Conservation (phyloP, 2,329 filamentous ascomycete genomes). For the Aaosphaeria arxii region DNA sequence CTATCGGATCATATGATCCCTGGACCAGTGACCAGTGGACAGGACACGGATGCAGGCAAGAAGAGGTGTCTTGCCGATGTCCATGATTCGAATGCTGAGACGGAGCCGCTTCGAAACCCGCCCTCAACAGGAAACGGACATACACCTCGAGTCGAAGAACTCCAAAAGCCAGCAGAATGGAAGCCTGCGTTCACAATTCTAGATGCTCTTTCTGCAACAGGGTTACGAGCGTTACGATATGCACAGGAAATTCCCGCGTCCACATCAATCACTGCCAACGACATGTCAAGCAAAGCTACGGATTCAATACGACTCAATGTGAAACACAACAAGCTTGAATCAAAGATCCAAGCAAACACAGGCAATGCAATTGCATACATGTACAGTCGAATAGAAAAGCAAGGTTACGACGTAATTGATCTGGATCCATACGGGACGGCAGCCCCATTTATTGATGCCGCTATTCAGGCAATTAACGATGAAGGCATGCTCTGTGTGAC, state of each 20-base stretch:
- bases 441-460: constrained; percentile 86
- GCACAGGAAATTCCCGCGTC: constrained; percentile 84
- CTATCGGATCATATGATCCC: constrained; percentile 6
- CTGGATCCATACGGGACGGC: constrained; percentile 95
- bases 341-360: constrained; percentile 69
- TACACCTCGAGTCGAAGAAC: background rate
- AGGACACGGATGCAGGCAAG: constrained; percentile 9
- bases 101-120: background rate
- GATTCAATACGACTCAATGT: constrained; percentile 82
- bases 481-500: constrained; percentile 92
- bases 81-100: constrained; percentile 1
- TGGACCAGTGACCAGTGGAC: constrained; percentile 7
- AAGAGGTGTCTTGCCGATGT: constrained; percentile 21
- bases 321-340: constrained; percentile 71
- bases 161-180: constrained; percentile 14
- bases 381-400: constrained; percentile 67
- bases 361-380: constrained; percentile 89
- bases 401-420: constrained; percentile 85
- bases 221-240: constrained; percentile 86
- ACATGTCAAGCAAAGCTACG: constrained; percentile 74
- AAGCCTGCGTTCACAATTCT: constrained; percentile 60
- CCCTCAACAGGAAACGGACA: background rate
- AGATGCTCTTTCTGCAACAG: constrained; percentile 91
- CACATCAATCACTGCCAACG: constrained; percentile 83
- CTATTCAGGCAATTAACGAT: constrained; percentile 81